These are phyloP conservation scores for Apiospora aurea DNA, from an alignment of 2,329 filamentous ascomycete species.

Conservation along the genomic window DNA sequence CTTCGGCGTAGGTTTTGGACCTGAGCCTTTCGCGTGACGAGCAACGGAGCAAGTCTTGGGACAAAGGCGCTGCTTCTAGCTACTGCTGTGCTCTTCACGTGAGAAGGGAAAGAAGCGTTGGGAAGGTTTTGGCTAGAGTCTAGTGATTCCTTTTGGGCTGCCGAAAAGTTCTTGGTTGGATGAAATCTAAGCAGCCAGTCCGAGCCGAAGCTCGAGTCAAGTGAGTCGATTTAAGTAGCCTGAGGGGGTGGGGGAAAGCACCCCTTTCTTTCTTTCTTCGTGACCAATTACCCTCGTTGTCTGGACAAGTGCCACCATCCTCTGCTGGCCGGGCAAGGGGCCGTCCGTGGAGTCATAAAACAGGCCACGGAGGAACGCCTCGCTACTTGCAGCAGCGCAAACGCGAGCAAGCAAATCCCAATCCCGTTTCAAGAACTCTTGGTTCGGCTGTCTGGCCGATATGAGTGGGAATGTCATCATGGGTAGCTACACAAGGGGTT, in stretches of 20 bases:
- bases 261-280: background rate
- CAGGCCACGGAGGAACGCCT: background rate
- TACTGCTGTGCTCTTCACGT: background rate
- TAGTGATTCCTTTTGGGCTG: background rate
- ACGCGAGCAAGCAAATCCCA: background rate
- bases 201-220: background rate
- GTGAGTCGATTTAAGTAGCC: background rate
- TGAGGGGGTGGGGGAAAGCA: background rate
- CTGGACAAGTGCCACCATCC: background rate
- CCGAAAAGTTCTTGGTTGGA: background rate
- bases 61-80: too few species aligned
- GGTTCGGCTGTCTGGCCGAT: background rate
- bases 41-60: background rate
- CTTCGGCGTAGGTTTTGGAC: background rate
- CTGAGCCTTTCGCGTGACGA: background rate
- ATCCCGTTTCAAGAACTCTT: background rate
- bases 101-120: background rate
- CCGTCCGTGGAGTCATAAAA: background rate
- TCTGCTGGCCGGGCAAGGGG: background rate
- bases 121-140: slow-evolving; percentile 12
- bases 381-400: background rate
- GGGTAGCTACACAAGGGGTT: background rate
- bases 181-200: background rate
- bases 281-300: background rate
- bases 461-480: background rate